A percentile compares a stretch with the other conserved stretches of the same genome.
phyloP scores from a whole-genome alignment of 2,329 filamentous ascomycete genomes.

The Verticillium longisporum region DNA sequence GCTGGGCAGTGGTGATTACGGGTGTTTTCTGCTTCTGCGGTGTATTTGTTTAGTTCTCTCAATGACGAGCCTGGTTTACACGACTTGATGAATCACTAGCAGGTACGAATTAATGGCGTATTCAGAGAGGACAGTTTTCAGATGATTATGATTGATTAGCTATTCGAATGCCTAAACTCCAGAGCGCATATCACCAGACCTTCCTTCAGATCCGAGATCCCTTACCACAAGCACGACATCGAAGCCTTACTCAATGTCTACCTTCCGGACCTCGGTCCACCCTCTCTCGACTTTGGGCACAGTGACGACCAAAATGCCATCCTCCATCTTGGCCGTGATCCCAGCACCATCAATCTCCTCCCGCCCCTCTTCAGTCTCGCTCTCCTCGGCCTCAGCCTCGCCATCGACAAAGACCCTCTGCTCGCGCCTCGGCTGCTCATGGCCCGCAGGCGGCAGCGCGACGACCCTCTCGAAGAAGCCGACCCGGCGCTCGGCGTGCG shows the following conservation, averaged over 20 bases:
- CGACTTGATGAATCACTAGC: background rate
- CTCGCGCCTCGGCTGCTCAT: background rate
- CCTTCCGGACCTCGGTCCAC: slow-evolving; percentile 56
- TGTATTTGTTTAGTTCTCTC: background rate
- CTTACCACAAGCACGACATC: background rate
- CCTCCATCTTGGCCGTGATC: slow-evolving; percentile 71
- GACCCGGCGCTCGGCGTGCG: slow-evolving; percentile 60
- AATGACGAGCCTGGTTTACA: background rate
- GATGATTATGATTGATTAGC: background rate
- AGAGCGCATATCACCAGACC: no score
- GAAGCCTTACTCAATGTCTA: slow-evolving; percentile 43
- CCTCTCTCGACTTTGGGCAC: slow-evolving; percentile 66
- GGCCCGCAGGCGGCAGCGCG: slow-evolving; percentile 43
- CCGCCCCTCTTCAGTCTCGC: slow-evolving; percentile 23
- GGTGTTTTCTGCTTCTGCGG: background rate
- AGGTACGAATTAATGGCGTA: no score
- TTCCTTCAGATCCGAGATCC: no score
- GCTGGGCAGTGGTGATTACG: background rate
- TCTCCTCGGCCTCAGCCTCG: slow-evolving; percentile 40
- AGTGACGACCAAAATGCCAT: slow-evolving; percentile 70
- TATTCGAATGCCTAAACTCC: background rate
- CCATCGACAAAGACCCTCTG: slow-evolving; percentile 2
- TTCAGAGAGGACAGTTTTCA: background rate
- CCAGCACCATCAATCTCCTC: slow-evolving; percentile 58
- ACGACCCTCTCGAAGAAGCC: slow-evolving; percentile 70